phyloP scores from a whole-genome alignment of 2,329 filamentous ascomycete species.

The Calonectria pseudoreteaudii region DNA sequence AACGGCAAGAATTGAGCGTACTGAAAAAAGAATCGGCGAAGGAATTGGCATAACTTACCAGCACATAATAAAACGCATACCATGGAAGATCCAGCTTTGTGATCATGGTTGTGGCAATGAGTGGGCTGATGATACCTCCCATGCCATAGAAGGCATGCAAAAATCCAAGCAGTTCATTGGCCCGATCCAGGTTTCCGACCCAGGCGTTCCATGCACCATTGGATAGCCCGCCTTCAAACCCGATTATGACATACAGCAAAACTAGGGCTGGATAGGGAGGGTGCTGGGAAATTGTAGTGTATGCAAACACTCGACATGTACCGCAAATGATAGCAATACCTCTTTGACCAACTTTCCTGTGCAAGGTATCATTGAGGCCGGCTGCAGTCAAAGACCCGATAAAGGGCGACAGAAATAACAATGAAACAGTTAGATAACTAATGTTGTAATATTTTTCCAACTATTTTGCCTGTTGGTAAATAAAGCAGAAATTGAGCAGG shows the following conservation, averaged over 20 bases:
- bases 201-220: constrained; percentile 68
- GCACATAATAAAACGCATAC: constrained; percentile 81
- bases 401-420: constrained; percentile 72
- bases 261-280: constrained; percentile 77
- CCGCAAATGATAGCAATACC: constrained; percentile 74
- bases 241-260: constrained; percentile 73
- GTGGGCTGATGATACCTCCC: constrained; percentile 75
- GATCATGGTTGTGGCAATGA: constrained; percentile 78
- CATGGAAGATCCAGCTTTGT: constrained; percentile 70
- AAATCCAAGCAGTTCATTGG: constrained; percentile 77
- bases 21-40: not conserved
- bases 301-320: constrained; percentile 68
- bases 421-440: constrained; percentile 71
- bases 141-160: constrained; percentile 77
- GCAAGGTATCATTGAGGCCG: constrained; percentile 66
- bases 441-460: constrained; percentile 66
- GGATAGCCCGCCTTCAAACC: constrained; percentile 76
- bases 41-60: constrained; percentile 61
- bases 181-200: constrained; percentile 74
- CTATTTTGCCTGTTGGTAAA: not conserved
- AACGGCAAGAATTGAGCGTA: not conserved
- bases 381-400: constrained; percentile 73
- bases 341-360: constrained; percentile 44
- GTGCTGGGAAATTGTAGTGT: constrained; percentile 71
- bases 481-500: too few relatives aligned